Base-by-base conservation (phyloP, 768 basidiomycete genomes). In the Infundibulicybe gibba region DNA sequence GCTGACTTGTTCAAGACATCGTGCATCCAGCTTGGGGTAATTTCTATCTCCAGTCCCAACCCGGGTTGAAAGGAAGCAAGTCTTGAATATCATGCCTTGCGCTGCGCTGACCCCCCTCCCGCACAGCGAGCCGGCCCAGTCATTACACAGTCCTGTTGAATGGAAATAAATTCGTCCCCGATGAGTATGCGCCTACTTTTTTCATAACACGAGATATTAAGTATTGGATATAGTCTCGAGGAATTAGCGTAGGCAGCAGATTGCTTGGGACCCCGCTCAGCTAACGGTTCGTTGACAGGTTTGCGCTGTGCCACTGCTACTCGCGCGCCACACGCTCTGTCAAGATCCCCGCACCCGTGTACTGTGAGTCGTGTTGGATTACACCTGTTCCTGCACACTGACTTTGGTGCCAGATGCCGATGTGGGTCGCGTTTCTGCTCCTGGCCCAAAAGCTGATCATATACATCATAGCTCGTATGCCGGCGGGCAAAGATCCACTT, bases 301-400 rank as follows among this genome's bases (percentile, higher is more conserved):
- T 61, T 44, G 70, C 81, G 0, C 62, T 87, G 0, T 87, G 85
- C 52, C 84, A 87, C 41, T 78, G 81, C 17, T 87, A 85, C 47
- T 77, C 83, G 0, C 75, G 85, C 2, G 76, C 84, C 9, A 85
- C 84, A 2, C 74, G 82, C n/a, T 81, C 83, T 0, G 85, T 87
- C 2, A 87, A 85, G 2, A 81, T 87, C 16, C 84, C 84, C 0
- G 85, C 84, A 0, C 85, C 84, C 0, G 83, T 86, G 0, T 86
- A 86, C 49, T 85, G 83, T 86, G 51, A 58, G 81, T 54, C 21
- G 14, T 4, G 1, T 33, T n/a, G 43, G 14, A 12, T 6, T 45
- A 10, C 21, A 6, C 10, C 16, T 40, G 19, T 49, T 5, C 45
- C 43, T n/a, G 35, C 35, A 31, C 30, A 41, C 13, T 49, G 16